Base-by-base conservation (phyloP, 2,329 filamentous ascomycete genomes). In the Neofusicoccum ribis region DNA sequence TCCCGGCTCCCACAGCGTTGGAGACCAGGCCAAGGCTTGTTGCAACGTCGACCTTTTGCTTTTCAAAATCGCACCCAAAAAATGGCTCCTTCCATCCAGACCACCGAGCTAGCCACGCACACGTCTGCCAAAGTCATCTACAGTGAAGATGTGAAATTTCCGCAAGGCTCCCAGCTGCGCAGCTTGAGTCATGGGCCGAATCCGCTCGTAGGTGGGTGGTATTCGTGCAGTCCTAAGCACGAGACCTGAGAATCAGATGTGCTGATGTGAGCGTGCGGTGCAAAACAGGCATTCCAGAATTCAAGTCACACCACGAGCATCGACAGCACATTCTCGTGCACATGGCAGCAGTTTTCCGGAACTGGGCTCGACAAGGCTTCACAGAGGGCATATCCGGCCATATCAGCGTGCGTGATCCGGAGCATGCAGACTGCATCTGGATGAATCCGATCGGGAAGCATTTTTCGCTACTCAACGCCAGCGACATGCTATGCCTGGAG, bases 361-460 rank as follows among this genome's bases (percentile, higher is more conserved):
- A 89, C 72, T 90, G 89, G 73, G 82, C 87, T 1, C 83, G 88
- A 52, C 83, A 86, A 69, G 87, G 86, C 56, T 90, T 86, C 75
- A 87, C 85, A 0, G 89, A 91, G 75, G 89, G 89, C 63, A 89
- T 90, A 80, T 82, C 82, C 27, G 89, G 89, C 0, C 88, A 90
- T 74, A 91, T 91, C 68, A 84, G 80, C 12, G 85, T 91, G 1
- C 82, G 88, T 11, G 89, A 91, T 72, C 88, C 88, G 0, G 87
- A 89, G 72, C 79, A 85, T 69, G 77, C 79, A 0, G 79, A 85
- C 66, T 81, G 82, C n/a, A 88, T 89, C 76, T 91, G 89, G 89
- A 91, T 89, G 73, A 91, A 86, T 78, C 88, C 76, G 46, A 49
- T 91, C 0, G 88, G 86, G 2, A 81, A 83, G 11, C 88, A 91